A percentile compares a stretch with the other conserved stretches of the same genome.
These are phyloP conservation scores for Alternaria sp. DNA, from an alignment of 2,329 filamentous ascomycete species.

Conservation along the genomic window DNA sequence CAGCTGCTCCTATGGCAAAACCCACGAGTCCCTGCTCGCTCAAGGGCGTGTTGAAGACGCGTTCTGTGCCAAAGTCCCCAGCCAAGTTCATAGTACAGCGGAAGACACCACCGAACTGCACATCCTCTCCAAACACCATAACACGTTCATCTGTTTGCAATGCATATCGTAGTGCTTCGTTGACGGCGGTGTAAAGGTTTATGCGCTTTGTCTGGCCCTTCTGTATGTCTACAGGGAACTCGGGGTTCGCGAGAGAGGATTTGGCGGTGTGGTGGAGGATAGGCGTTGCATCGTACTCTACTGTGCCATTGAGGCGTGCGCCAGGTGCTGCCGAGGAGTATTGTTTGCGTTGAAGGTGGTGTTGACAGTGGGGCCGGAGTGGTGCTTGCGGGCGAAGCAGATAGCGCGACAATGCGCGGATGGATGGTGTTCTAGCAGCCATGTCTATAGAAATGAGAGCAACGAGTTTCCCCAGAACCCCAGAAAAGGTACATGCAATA, in stretches of 20 bases:
- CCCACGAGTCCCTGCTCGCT: constrained; percentile 94
- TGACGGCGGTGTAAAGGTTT: constrained; percentile 94
- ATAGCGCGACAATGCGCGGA: constrained; percentile 39
- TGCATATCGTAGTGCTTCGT: constrained; percentile 83
- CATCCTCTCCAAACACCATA: constrained; percentile 93
- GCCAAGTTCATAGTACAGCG: constrained; percentile 90
- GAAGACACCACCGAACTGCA: constrained; percentile 96
- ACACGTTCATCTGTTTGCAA: constrained; percentile 84
- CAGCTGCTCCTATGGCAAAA: constrained; percentile 88
- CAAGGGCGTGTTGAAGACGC: constrained; percentile 96
- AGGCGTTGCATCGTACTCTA: constrained; percentile 83
- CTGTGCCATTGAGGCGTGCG: constrained; percentile 78
- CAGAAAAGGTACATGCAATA: not conserved
- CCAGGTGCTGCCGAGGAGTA: constrained; percentile 59
- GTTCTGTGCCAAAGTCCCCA: constrained; percentile 82
- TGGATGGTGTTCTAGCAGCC: constrained; percentile 37
- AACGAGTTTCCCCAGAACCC: not conserved
- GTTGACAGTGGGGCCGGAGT: constrained; percentile 29
- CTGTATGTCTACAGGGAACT: constrained; percentile 70
- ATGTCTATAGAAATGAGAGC: constrained; percentile 19
- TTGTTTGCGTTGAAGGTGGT: constrained; percentile 27
- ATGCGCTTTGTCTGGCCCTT: constrained; percentile 79
- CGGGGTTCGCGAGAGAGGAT: constrained; percentile 71
- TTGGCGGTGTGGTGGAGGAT: constrained; percentile 82
- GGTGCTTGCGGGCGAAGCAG: constrained; percentile 38